Percentiles rank a stretch among this genome's conserved stretches.
Conservation (phyloP, 306 rosid species). For the Dryas drummondii region DNA sequence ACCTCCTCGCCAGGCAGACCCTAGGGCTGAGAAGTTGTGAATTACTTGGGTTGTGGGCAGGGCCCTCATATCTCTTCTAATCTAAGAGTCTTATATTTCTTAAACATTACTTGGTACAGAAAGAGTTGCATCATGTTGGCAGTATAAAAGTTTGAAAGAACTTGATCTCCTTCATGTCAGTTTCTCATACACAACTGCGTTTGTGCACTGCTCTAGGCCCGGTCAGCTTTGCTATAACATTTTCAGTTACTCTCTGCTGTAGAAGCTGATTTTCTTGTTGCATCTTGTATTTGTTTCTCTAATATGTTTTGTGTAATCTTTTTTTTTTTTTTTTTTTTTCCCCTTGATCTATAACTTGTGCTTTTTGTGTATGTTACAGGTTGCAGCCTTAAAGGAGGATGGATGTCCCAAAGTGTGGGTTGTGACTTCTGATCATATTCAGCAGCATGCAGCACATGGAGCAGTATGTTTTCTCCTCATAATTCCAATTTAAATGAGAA, state of each 20-base stretch:
- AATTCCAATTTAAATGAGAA: slow-evolving; percentile 15
- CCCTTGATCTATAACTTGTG: slow-evolving; percentile 9
- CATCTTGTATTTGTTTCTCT: neutral
- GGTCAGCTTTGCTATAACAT: neutral
- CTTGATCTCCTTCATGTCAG: neutral
- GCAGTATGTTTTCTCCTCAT: slow-evolving; percentile 60
- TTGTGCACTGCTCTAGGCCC: neutral
- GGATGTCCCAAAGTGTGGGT: slow-evolving; percentile 99
- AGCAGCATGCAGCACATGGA: slow-evolving; percentile 84
- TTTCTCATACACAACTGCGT: neutral
- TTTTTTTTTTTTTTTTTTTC: neutral
- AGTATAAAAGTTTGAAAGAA: neutral
- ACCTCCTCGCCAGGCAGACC: neutral
- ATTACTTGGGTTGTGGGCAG: neutral
- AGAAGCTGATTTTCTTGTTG: neutral
- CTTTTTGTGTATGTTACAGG: slow-evolving; percentile 41
- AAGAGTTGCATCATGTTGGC: neutral
- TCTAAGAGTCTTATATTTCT: neutral
- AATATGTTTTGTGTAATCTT: neutral
- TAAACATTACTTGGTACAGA: neutral
- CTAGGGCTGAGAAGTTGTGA: neutral
- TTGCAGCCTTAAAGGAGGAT: slow-evolving; percentile 79
- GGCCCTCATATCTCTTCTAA: neutral
- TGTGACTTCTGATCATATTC: slow-evolving; percentile 78
- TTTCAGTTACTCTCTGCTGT: neutral